phyloP scores from a whole-genome alignment of 257 asterid genomes.

The Linaria vulgaris region DNA sequence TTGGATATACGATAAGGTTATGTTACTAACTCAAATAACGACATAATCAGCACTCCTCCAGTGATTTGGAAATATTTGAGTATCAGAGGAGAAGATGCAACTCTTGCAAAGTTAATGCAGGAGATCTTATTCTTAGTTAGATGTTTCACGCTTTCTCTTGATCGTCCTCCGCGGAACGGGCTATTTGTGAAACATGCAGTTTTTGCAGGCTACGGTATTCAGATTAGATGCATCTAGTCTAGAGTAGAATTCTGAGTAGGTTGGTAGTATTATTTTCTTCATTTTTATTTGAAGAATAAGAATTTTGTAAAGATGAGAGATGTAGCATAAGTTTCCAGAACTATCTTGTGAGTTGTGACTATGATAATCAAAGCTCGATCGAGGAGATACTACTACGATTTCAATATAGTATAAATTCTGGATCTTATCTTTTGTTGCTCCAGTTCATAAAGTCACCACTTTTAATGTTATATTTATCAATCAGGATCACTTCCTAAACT shows the following conservation, averaged over 20 bases:
- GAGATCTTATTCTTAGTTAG: not conserved
- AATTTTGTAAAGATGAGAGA: not conserved
- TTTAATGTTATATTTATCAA: no score
- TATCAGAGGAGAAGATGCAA: not conserved
- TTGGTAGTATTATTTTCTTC: slow-evolving; percentile 5
- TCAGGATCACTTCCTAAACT: no score
- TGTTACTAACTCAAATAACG: slow-evolving; percentile 12
- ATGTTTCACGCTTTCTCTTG: not conserved
- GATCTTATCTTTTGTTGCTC: no score
- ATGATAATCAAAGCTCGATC: no score
- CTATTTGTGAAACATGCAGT: slow-evolving; percentile 14
- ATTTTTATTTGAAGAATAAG: not conserved
- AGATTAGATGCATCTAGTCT: slow-evolving; percentile 7
- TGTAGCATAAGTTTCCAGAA: not conserved
- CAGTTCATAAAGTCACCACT: no score
- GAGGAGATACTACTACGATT: no score
- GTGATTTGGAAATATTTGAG: not conserved
- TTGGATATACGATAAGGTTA: not conserved
- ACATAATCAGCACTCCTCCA: not conserved
- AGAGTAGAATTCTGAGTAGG: slow-evolving; percentile 31
- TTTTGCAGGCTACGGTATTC: not conserved
- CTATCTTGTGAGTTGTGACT: no score
- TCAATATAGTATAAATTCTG: no score
- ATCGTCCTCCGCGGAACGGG: not conserved
- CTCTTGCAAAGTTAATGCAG: slow-evolving; percentile 11